Base-by-base conservation (phyloP, 2,329 filamentous ascomycete genomes). In the Sporothrix pseudoabietina region DNA sequence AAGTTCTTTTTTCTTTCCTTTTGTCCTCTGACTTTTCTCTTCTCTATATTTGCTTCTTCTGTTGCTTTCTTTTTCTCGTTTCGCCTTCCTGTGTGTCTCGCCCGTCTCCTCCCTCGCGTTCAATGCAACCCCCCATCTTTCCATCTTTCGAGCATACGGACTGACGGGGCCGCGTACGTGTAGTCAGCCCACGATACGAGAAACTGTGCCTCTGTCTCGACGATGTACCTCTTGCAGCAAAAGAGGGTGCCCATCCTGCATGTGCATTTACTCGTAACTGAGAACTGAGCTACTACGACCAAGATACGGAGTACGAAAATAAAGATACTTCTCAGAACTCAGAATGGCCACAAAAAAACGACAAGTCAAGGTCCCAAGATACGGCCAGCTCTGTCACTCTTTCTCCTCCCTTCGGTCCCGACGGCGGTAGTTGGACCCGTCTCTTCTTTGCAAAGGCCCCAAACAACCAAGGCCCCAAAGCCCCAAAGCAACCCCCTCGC, bases 361-460 rank as follows among this genome's bases (percentile, higher is more conserved):
- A 65, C n/a, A 26, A 41, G 47, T 57, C 22, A 54, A 49, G 16
- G 4, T 52, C 41, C n/a, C 49, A 69, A 26, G 14, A 71, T 59
- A 71, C 22, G 39, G 35, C 39, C 30, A 49, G 32, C 16, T n/a
- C 39, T 35, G 39, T 49, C 10, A 32, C 71, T 35, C 32, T 41
- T 32, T 63, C 19, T 32, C 30, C 10, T 73, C 32, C 32, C 26
- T 54, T 68, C 69, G 57, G 16, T 70, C 47, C 72, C 72, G 59
- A 72, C 70, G 54, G 47, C 73, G 73, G 73, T 59, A 74, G 73
- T 71, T 66, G 73, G 14, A 16, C 26, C 55, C 30, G 55, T 71
- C 71, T 55, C 12, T 71, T 47, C 44, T 16, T 35, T 3, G 7
- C 32, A 63, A n/a, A 59, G n/a, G 59, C 39, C 10, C 59, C 32